phyloP scores from a whole-genome alignment of 2,329 filamentous ascomycete species.

The Thelonectria rubi region DNA sequence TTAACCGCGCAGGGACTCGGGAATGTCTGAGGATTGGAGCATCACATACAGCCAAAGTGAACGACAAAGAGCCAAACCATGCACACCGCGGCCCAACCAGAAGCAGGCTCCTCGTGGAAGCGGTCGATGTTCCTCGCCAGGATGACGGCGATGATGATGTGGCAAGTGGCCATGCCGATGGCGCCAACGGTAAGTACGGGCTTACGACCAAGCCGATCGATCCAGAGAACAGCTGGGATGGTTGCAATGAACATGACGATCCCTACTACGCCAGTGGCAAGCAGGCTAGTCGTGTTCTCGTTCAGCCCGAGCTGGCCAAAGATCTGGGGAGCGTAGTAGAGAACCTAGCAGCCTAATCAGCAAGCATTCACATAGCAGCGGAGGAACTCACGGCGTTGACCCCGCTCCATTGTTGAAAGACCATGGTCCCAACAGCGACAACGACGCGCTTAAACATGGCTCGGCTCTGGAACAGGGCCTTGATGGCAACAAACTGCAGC shows the following conservation, averaged over 20 bases:
- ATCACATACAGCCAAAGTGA: slow-evolving; percentile 68
- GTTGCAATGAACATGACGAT: slow-evolving; percentile 76
- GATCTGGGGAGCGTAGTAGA: slow-evolving; percentile 77
- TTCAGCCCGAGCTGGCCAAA: slow-evolving; percentile 72
- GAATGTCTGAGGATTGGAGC: accelerated
- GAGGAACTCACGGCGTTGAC: slow-evolving; percentile 60
- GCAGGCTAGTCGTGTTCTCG: slow-evolving; percentile 60
- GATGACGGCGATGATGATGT: slow-evolving; percentile 77
- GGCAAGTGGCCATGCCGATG: slow-evolving; percentile 74
- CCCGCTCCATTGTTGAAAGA: slow-evolving; percentile 60
- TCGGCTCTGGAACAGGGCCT: slow-evolving; percentile 69
- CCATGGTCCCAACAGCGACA: slow-evolving; percentile 70
- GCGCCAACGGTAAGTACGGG: slow-evolving; percentile 71
- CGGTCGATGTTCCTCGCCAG: slow-evolving; percentile 68
- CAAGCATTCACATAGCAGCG: accelerated
- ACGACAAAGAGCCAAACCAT: slow-evolving; percentile 81
- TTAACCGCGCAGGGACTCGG: not conserved
- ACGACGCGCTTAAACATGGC: slow-evolving; percentile 74
- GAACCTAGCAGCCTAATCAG: slow-evolving; percentile 35
- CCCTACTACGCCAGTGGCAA: slow-evolving; percentile 77
- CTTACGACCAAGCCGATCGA: slow-evolving; percentile 71
- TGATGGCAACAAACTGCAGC: slow-evolving; percentile 74
- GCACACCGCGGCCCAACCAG: slow-evolving; percentile 73
- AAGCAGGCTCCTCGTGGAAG: slow-evolving; percentile 65
- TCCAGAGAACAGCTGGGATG: slow-evolving; percentile 71